Percentiles rank a stretch among this genome's conserved stretches.
These are phyloP conservation scores for Fusarium nematophilum DNA, from an alignment of 2,329 filamentous ascomycete species.

Conservation along the genomic window DNA sequence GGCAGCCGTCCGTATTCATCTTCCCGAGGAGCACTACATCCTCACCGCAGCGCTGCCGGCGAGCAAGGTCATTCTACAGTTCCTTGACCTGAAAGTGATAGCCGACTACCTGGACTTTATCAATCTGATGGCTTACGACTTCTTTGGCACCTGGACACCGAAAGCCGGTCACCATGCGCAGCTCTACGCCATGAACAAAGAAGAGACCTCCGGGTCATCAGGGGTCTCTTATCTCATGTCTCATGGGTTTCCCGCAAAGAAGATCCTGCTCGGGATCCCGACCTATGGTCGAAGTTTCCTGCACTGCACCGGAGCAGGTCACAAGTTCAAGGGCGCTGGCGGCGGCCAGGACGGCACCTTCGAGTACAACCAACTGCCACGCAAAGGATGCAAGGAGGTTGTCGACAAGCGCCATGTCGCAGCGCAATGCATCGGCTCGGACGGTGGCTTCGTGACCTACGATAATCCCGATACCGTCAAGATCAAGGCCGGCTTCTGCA, in stretches of 20 bases:
- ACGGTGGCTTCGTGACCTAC: conserved; percentile 83
- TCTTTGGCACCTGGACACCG: conserved; percentile 76
- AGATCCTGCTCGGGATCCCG: conserved; percentile 81
- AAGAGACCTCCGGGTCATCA: conserved; percentile 73
- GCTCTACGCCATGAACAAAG: conserved; percentile 71
- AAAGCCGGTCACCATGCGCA: conserved; percentile 81
- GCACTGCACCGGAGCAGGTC: conserved; percentile 71
- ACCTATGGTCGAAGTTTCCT: conserved; percentile 81
- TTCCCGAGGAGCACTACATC: conserved; percentile 76
- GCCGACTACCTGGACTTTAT: conserved; percentile 77
- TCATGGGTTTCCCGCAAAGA: conserved; percentile 74
- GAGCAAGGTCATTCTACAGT: conserved; percentile 71
- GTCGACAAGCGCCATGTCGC: conserved; percentile 76
- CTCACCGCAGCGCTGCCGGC: conserved; percentile 80
- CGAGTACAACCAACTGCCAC: conserved; percentile 78
- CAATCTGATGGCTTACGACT: conserved; percentile 86
- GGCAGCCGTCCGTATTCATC: conserved; percentile 70
- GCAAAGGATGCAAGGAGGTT: conserved; percentile 69
- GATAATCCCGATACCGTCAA: conserved; percentile 82
- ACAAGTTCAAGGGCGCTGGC: conserved; percentile 65
- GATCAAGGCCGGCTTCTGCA: conserved; percentile 80
- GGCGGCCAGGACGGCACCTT: conserved; percentile 75
- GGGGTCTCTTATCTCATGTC: conserved; percentile 73
- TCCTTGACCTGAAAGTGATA: conserved; percentile 74
- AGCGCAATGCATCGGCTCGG: conserved; percentile 77